These are phyloP conservation scores for Solanum medicagineum DNA, from an alignment of 257 asterid genomes.

Conservation along the genomic window DNA sequence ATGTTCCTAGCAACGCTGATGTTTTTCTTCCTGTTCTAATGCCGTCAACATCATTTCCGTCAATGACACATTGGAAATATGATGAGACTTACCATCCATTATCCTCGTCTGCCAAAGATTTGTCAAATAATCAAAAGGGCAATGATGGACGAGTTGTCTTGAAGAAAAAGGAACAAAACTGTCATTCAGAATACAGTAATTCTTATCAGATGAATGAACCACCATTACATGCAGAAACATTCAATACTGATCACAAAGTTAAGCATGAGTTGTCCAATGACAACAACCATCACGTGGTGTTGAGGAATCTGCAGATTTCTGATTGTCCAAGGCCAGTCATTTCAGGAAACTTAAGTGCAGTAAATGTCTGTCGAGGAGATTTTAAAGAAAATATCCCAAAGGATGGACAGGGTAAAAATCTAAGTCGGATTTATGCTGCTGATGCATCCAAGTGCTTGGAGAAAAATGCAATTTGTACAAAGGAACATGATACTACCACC, in stretches of 20 bases:
- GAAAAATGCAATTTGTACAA: slow-evolving; percentile 10
- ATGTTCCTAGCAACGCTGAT: slow-evolving; percentile 74
- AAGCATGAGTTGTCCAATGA: slow-evolving; percentile 28
- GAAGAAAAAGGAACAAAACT: slow-evolving; percentile 5
- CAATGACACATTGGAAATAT: slow-evolving; percentile 19
- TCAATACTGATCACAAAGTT: slow-evolving; percentile 9
- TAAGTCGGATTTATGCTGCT: slow-evolving; percentile 2
- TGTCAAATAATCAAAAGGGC: slow-evolving; percentile 15
- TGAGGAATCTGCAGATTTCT: slow-evolving; percentile 11
- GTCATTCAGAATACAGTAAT: neutral
- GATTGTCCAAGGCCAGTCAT: slow-evolving; percentile 8
- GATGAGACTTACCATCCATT: slow-evolving; percentile 23
- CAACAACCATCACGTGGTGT: slow-evolving; percentile 12
- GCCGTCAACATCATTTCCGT: slow-evolving; percentile 30
- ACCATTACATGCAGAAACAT: neutral
- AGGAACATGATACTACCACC: slow-evolving; percentile 6
- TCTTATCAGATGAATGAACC: slow-evolving; percentile 7
- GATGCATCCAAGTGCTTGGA: slow-evolving; percentile 14
- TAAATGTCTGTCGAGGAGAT: slow-evolving; percentile 1
- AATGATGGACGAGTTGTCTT: slow-evolving; percentile 14
- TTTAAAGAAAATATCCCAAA: slow-evolving; percentile 11
- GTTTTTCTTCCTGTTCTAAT: slow-evolving; percentile 62
- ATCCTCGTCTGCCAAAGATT: slow-evolving; percentile 22
- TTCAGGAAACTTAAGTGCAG: slow-evolving; percentile 13
- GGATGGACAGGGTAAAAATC: slow-evolving; percentile 18